Evolutionary conservation across 805 yeast genomes (phyloP).

Genomic region (Hanseniaspora pseudoguilliermondii): DNA sequence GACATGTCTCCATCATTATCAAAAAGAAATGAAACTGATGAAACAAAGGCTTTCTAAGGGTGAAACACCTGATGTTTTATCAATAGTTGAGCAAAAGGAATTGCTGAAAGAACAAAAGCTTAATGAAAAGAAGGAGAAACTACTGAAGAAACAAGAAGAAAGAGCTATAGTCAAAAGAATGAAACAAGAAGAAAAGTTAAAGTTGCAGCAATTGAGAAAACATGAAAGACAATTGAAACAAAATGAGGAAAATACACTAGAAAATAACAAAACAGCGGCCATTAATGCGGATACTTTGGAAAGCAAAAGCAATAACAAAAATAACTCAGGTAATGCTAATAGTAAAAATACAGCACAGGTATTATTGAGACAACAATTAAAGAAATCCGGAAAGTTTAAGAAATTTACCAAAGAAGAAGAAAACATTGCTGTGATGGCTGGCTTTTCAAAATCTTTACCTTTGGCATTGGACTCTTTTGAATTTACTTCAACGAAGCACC

Average conservation of each 20-base stretch:
- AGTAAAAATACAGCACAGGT: conserved; percentile 11
- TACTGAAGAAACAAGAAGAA: conserved; percentile 13
- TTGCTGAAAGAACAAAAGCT: conserved; percentile 24
- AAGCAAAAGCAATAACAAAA: conserved; percentile 10
- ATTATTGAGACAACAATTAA: conserved; percentile 11
- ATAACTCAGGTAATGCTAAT: conserved; percentile 5
- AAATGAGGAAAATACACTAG: conserved; percentile 18
- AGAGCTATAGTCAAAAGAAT: conserved; percentile 13
- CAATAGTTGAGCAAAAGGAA: conserved; percentile 14
- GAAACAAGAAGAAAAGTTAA: conserved; percentile 18
- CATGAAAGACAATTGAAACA: conserved; percentile 26
- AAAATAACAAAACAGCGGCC: not conserved
- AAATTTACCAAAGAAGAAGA: conserved; percentile 81
- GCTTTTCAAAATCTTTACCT: conserved; percentile 68
- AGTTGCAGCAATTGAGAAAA: conserved; percentile 29
- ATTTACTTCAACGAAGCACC: conserved; percentile 52
- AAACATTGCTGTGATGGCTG: conserved; percentile 79
- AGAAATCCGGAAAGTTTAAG: conserved; percentile 12
- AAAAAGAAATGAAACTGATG: conserved; percentile 82
- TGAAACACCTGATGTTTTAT: conserved; percentile 22
- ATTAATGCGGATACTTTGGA: not conserved
- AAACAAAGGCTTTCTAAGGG: conserved; percentile 26
- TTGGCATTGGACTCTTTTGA: conserved; percentile 72
- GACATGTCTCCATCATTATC: conserved; percentile 73
- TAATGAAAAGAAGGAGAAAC: conserved; percentile 21